phyloP scores from a whole-genome alignment of 805 yeast species.

The Tetrapisispora nanseiensis region DNA sequence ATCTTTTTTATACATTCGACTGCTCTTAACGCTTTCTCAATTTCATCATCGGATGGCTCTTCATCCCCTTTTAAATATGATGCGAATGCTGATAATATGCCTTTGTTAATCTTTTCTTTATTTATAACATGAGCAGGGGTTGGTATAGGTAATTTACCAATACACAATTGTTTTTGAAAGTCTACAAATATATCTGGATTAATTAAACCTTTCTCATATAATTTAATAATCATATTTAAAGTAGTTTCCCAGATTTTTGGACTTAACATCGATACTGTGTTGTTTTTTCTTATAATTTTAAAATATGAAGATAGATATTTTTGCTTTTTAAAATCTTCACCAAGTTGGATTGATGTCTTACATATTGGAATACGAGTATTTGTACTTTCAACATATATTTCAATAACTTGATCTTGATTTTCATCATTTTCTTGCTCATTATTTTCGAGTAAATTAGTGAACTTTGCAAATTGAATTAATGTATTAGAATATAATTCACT shows the following conservation, averaged over 20 bases:
- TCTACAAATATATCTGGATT: slow-evolving; percentile 55
- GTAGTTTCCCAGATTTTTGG: slow-evolving; percentile 49
- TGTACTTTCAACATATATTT: slow-evolving; percentile 41
- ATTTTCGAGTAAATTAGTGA: slow-evolving; percentile 43
- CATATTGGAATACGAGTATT: slow-evolving; percentile 59
- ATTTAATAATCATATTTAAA: slow-evolving; percentile 46
- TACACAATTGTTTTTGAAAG: slow-evolving; percentile 47
- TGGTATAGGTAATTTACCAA: slow-evolving; percentile 49
- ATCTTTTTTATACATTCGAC: slow-evolving; percentile 74
- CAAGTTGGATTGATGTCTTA: slow-evolving; percentile 73
- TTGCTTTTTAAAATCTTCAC: slow-evolving; percentile 87
- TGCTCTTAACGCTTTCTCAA: slow-evolving; percentile 75
- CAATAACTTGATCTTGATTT: slow-evolving; percentile 31
- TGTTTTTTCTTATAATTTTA: slow-evolving; percentile 56
- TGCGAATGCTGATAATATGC: slow-evolving; percentile 84
- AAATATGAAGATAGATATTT: slow-evolving; percentile 78
- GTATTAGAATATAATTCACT: slow-evolving; percentile 52
- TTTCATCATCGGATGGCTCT: slow-evolving; percentile 90
- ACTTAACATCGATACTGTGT: slow-evolving; percentile 33
- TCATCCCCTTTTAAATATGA: slow-evolving; percentile 90
- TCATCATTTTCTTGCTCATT: slow-evolving; percentile 26
- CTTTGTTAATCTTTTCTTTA: slow-evolving; percentile 56
- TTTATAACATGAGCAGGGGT: slow-evolving; percentile 58
- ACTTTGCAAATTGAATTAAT: slow-evolving; percentile 44
- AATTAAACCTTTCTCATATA: slow-evolving; percentile 66